phyloP scores from a whole-genome alignment of 495 filamentous ascomycete genomes.

The Daldinia concentrica region DNA sequence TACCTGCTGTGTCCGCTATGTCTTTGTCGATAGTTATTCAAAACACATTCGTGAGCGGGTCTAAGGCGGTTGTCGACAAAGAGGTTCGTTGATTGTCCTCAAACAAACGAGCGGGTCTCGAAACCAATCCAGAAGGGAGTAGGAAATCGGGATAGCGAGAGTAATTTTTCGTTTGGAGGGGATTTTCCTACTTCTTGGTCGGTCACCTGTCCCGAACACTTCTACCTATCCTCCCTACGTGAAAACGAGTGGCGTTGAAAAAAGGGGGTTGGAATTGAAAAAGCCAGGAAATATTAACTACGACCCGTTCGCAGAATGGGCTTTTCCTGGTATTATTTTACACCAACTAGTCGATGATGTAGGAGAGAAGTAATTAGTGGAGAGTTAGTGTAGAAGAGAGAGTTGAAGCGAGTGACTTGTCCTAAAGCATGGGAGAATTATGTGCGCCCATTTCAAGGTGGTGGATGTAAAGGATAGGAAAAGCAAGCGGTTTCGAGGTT shows the following conservation, averaged over 20 bases:
- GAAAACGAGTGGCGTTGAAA: conserved; percentile 34
- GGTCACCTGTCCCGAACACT: conserved; percentile 33
- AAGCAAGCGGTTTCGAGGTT: conserved; percentile 3
- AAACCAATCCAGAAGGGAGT: conserved; percentile 24
- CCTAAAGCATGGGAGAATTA: conserved; percentile 3
- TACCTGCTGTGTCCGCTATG: neutral
- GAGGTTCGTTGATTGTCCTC: conserved; percentile 18
- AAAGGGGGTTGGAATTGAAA: conserved; percentile 26
- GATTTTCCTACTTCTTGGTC: conserved; percentile 10
- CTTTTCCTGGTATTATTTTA: conserved; percentile 17
- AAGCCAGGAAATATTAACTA: conserved; percentile 18
- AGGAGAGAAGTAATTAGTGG: conserved; percentile 23
- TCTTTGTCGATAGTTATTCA: conserved; percentile 30
- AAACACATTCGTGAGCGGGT: conserved; percentile 19
- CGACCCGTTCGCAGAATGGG: conserved; percentile 42
- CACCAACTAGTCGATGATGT: conserved; percentile 25
- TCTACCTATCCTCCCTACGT: conserved; percentile 10
- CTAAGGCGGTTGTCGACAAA: conserved; percentile 22
- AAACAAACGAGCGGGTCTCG: conserved; percentile 16
- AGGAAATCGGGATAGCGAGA: conserved; percentile 35
- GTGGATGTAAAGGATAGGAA: conserved; percentile 3
- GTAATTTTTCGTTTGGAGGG: conserved; percentile 10
- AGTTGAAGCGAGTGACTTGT: conserved; percentile 6
- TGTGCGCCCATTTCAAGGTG: conserved; percentile 1
- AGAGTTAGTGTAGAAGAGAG: conserved; percentile 3